Conservation (phyloP, 805 yeast species). For the Starmera caribaea region DNA sequence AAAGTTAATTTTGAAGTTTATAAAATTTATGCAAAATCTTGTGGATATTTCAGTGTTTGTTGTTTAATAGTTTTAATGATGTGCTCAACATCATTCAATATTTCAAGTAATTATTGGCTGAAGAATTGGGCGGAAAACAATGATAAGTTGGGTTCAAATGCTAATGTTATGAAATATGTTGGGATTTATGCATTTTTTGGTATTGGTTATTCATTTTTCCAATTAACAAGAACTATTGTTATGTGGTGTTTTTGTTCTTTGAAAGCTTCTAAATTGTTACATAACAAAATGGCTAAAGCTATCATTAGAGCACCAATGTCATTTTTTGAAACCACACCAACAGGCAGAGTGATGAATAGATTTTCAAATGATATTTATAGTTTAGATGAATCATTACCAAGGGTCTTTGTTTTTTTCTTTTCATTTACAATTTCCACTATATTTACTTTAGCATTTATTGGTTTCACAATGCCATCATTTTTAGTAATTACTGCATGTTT, state of each 20-base stretch:
- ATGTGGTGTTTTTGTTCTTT: constrained; percentile 46
- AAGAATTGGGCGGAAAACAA: constrained; percentile 59
- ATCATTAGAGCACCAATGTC: constrained; percentile 54
- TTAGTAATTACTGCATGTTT: constrained; percentile 31
- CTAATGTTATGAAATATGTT: constrained; percentile 35
- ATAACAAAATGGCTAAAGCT: constrained; percentile 44
- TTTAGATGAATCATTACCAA: constrained; percentile 49
- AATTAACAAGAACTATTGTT: constrained; percentile 34
- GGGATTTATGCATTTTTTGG: constrained; percentile 49
- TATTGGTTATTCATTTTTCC: constrained; percentile 37
- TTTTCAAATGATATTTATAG: constrained; percentile 54
- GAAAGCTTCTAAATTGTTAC: constrained; percentile 45
- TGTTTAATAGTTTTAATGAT: constrained; percentile 27
- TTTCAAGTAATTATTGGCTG: constrained; percentile 50
- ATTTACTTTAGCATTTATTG: constrained; percentile 43
- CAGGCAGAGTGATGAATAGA: constrained; percentile 56
- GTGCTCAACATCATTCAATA: constrained; percentile 25
- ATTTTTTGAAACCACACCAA: constrained; percentile 61
- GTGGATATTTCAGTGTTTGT: constrained; percentile 42
- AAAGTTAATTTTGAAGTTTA: constrained; percentile 47
- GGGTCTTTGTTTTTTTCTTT: constrained; percentile 39
- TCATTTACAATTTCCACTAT: constrained; percentile 32
- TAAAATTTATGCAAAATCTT: constrained; percentile 46
- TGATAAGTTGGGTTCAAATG: constrained; percentile 31
- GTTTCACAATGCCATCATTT: constrained; percentile 45